Evolutionary conservation across 2,329 filamentous ascomycete species (phyloP).

Genomic region (Nakataea oryzae): DNA sequence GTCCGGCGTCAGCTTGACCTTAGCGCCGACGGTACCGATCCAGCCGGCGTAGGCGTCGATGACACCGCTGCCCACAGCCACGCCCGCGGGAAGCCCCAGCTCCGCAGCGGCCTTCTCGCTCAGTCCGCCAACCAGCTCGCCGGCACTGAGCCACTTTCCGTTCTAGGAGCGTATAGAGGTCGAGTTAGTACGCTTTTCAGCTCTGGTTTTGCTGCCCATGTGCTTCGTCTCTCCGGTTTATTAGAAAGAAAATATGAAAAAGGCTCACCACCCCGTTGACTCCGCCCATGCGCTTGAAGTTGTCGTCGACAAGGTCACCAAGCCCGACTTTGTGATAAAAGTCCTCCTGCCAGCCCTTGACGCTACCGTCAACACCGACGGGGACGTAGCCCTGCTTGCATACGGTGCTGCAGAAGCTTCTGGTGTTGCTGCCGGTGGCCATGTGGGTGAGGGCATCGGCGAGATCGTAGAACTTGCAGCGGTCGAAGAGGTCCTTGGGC

Average conservation of each 20-base stretch:
- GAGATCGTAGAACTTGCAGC: slow-evolving; percentile 96
- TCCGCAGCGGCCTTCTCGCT: slow-evolving; percentile 75
- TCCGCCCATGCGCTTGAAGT: slow-evolving; percentile 89
- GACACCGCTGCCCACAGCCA: slow-evolving; percentile 89
- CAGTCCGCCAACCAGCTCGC: slow-evolving; percentile 78
- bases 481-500: slow-evolving; percentile 79
- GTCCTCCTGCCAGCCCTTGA: slow-evolving; percentile 97
- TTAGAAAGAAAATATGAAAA: slow-evolving; percentile 21
- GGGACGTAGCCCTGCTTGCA: slow-evolving; percentile 97
- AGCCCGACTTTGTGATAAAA: slow-evolving; percentile 83
- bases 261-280: slow-evolving; percentile 85
- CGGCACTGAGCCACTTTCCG: slow-evolving; percentile 81
- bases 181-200: not conserved
- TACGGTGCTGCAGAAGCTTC: slow-evolving; percentile 91
- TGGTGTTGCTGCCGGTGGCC: slow-evolving; percentile 81
- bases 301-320: slow-evolving; percentile 70
- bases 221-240: slow-evolving; percentile 3
- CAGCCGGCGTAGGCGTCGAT: slow-evolving; percentile 98
- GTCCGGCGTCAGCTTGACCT: slow-evolving; percentile 64
- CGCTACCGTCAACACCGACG: slow-evolving; percentile 92
- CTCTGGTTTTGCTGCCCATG: not conserved
- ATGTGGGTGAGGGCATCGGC: slow-evolving; percentile 88
- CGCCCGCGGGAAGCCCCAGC: slow-evolving; percentile 74
- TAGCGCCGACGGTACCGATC: slow-evolving; percentile 98
- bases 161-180: slow-evolving; percentile 50